Evolutionary conservation across 805 yeast species (phyloP).

Genomic region (Teunomyces lycoperdinae): DNA sequence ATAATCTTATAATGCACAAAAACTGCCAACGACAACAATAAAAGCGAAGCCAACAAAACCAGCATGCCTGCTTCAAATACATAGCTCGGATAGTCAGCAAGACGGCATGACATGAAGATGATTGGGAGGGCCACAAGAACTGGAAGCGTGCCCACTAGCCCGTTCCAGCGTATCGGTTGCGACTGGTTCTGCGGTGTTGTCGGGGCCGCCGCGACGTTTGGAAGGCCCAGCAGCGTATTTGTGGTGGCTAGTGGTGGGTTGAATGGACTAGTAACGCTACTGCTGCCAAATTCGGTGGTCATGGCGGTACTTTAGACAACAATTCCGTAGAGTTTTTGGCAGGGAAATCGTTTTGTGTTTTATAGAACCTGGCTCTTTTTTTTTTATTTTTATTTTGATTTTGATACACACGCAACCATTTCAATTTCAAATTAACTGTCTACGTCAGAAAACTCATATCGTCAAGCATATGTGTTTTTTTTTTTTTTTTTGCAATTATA

Average conservation of each 20-base stretch:
- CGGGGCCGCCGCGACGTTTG: neutral
- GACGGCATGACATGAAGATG: constrained; percentile 22
- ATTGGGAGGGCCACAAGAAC: constrained; percentile 32
- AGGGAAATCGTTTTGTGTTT: neutral
- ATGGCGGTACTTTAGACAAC: neutral
- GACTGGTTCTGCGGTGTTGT: neutral
- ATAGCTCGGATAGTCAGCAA: constrained; percentile 14
- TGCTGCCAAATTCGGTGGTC: neutral
- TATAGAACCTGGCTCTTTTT: neutral
- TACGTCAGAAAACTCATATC: neutral
- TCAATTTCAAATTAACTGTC: too few relatives aligned
- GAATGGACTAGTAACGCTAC: neutral
- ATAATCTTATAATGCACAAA: constrained; percentile 14
- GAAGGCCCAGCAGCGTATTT: neutral
- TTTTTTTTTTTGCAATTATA: neutral
- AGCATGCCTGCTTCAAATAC: constrained; percentile 11
- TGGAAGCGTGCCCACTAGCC: constrained; percentile 24
- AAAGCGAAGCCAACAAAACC: constrained; percentile 20
- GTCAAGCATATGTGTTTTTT: neutral
- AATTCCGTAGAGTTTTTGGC: neutral
- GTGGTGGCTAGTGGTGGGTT: neutral
- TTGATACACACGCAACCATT: neutral
- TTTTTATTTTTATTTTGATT: neutral
- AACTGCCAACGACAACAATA: constrained; percentile 16
- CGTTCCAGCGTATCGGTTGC: neutral